These are phyloP conservation scores for Cyberlindnera subsufficiens DNA, from an alignment of 805 yeast species.

Conservation along the genomic window DNA sequence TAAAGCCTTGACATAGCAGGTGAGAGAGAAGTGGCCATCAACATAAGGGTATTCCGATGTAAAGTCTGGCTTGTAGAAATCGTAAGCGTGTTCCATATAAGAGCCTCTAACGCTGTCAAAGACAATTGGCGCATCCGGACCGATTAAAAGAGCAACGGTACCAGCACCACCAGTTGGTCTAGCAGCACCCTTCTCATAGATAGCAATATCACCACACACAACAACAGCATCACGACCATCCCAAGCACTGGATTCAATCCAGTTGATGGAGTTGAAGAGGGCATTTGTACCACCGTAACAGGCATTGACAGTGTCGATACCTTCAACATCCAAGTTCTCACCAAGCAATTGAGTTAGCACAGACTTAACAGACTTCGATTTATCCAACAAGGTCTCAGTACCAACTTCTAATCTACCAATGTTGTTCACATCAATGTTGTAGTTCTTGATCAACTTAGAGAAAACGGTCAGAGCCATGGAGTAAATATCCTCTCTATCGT, in stretches of 20 bases:
- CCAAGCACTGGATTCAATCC: slow-evolving; percentile 96
- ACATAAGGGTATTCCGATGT: slow-evolving; percentile 95
- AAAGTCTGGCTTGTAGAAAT: slow-evolving; percentile 97
- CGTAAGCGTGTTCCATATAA: slow-evolving; percentile 95
- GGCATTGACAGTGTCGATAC: slow-evolving; percentile 93
- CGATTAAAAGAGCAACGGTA: slow-evolving; percentile 87
- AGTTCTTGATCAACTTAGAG: slow-evolving; percentile 68
- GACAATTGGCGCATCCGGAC: slow-evolving; percentile 96
- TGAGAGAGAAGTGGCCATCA: slow-evolving; percentile 92
- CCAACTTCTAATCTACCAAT: slow-evolving; percentile 98
- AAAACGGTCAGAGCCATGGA: slow-evolving; percentile 90
- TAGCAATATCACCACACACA: slow-evolving; percentile 96
- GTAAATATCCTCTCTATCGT: slow-evolving; percentile 96
- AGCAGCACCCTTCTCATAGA: slow-evolving; percentile 94
- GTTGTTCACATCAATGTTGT: slow-evolving; percentile 71
- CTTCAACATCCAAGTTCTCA: slow-evolving; percentile 87
- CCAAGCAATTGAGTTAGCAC: slow-evolving; percentile 92
- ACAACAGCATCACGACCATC: slow-evolving; percentile 98
- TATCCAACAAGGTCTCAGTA: slow-evolving; percentile 94
- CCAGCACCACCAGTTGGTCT: slow-evolving; percentile 99
- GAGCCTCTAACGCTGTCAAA: slow-evolving; percentile 87
- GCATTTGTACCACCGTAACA: slow-evolving; percentile 99
- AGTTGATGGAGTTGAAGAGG: slow-evolving; percentile 85
- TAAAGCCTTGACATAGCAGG: slow-evolving; percentile 90
- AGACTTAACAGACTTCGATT: slow-evolving; percentile 94